Conservation (phyloP, 345 rosid genomes). For the Punica granatum region DNA sequence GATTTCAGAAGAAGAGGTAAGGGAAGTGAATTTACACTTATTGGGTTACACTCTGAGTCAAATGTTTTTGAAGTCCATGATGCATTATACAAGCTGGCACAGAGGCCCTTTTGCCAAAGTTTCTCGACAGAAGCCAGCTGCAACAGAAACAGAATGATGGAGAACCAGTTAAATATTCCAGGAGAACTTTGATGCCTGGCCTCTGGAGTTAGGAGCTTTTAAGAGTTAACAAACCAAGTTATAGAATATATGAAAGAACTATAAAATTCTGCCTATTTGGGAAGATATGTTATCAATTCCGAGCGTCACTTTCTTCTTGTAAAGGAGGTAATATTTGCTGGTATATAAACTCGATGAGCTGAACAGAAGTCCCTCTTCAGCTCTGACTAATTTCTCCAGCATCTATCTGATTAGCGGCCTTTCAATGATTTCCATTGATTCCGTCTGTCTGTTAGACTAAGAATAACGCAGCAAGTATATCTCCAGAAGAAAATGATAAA, state of each 20-base stretch:
- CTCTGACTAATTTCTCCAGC: neutral
- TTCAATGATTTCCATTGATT: neutral
- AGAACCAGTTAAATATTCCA: neutral
- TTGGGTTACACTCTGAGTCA: constrained; percentile 13
- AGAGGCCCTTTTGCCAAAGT: constrained; percentile 49
- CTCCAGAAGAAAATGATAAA: neutral
- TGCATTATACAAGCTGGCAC: constrained; percentile 36
- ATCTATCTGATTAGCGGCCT: neutral
- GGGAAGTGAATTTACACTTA: constrained; percentile 27
- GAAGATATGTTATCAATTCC: too few species aligned
- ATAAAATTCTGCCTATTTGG: too few species aligned
- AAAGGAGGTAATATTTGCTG: neutral
- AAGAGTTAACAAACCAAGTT: neutral
- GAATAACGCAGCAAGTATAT: neutral
- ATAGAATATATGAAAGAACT: too few species aligned
- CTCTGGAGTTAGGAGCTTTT: neutral
- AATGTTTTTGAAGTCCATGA: constrained; percentile 35
- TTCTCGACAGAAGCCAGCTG: constrained; percentile 44
- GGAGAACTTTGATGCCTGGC: neutral
- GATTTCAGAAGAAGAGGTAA: neutral
- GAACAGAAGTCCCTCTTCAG: neutral
- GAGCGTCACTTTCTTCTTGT: neutral
- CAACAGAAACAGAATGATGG: neutral
- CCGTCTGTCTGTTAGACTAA: neutral
- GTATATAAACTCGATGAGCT: neutral